These are phyloP conservation scores for Phytophthora melonis DNA, from an alignment of 352 stramenopile species.

Conservation along the genomic window DNA sequence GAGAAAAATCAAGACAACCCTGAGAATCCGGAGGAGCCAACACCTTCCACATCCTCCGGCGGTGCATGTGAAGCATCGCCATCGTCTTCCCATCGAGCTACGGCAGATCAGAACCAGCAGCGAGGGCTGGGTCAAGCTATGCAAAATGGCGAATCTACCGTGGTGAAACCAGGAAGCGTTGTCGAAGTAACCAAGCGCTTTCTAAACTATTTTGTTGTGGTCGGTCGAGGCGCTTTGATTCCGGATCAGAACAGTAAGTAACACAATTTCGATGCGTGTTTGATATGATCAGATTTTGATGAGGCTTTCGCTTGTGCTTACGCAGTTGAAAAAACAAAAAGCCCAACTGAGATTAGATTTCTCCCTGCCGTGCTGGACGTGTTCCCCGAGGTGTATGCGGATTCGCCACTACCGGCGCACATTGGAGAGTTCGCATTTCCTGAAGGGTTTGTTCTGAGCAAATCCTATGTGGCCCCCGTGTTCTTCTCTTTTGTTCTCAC, in stretches of 20 bases:
- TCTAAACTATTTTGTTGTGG: constrained; percentile 86
- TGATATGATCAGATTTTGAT: constrained; percentile 6
- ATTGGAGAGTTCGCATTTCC: constrained; percentile 86
- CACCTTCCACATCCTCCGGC: constrained; percentile 8
- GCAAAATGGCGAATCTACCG: constrained; percentile 41
- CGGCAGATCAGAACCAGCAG: constrained; percentile 53
- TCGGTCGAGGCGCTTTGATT: constrained; percentile 66
- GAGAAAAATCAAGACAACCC: constrained; percentile 68
- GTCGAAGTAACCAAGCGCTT: constrained; percentile 85
- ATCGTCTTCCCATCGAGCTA: constrained; percentile 15
- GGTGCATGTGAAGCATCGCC: constrained; percentile 26
- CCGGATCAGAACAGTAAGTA: constrained; percentile 74
- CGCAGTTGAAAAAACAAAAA: constrained; percentile 77
- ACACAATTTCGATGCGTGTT: background rate
- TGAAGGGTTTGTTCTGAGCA: constrained; percentile 71
- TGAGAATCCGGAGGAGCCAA: constrained; percentile 57
- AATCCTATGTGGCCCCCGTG: constrained; percentile 61
- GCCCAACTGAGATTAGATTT: constrained; percentile 77
- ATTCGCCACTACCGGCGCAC: constrained; percentile 68
- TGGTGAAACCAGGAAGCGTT: constrained; percentile 57
- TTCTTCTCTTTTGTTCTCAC: constrained; percentile 90
- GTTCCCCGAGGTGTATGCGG: constrained; percentile 68
- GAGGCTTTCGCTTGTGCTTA: background rate
- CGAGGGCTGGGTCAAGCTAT: constrained; percentile 32
- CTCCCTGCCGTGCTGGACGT: constrained; percentile 68